These are phyloP conservation scores for Triangularia verruculosa DNA, from an alignment of 2,329 filamentous ascomycete genomes.

Conservation along the genomic window DNA sequence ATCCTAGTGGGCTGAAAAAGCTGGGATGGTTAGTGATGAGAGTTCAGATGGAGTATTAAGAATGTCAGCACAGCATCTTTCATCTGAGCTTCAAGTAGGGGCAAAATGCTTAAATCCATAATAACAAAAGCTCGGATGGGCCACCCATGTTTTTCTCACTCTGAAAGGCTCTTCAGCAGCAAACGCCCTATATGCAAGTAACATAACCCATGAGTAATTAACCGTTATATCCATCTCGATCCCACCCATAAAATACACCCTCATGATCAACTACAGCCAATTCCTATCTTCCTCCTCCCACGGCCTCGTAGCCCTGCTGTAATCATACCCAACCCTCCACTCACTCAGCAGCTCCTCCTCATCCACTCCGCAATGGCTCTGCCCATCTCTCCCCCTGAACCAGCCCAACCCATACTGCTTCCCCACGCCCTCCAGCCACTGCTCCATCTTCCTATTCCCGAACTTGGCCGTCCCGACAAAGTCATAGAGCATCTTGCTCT, in stretches of 20 bases:
- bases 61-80: no score
- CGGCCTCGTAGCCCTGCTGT: slow-evolving; percentile 48
- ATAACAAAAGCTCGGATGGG: no score
- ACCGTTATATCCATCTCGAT: not conserved
- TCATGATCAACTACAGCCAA: slow-evolving; percentile 33
- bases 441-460: slow-evolving; percentile 59
- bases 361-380: slow-evolving; percentile 74
- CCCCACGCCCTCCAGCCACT: slow-evolving; percentile 54
- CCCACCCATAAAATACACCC: not conserved
- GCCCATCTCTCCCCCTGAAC: slow-evolving; percentile 70
- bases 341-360: slow-evolving; percentile 65
- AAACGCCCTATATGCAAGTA: no score
- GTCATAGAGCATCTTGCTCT: slow-evolving; percentile 74
- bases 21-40: no score
- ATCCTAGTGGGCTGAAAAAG: no score
- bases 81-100: no score
- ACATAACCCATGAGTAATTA: no score
- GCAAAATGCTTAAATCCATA: no score
- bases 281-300: slow-evolving; percentile 42
- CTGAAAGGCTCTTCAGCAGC: no score
- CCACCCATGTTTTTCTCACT: no score
- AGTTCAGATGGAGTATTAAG: no score
- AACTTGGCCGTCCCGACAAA: slow-evolving; percentile 69
- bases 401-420: slow-evolving; percentile 74
- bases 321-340: slow-evolving; percentile 63